Evolutionary conservation across 768 basidiomycete species (phyloP).

Genomic region (Hortiboletus campestris): DNA sequence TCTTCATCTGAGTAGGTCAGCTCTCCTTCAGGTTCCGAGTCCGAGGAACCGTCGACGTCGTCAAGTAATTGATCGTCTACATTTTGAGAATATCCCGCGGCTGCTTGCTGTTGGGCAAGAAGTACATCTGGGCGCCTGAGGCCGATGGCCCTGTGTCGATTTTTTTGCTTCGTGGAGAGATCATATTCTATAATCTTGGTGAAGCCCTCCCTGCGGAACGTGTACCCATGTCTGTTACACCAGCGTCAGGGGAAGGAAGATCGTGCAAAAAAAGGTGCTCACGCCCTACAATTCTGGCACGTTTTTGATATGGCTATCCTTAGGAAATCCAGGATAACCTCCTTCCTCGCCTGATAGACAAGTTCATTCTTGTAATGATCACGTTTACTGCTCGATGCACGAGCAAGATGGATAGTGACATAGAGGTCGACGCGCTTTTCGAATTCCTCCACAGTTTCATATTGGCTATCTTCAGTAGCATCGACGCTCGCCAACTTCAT

Average conservation of each 20-base stretch:
- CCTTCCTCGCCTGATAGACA: constrained; percentile 85
- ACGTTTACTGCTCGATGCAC: constrained; percentile 54
- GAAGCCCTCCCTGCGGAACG: constrained; percentile 90
- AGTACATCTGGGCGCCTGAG: constrained; percentile 79
- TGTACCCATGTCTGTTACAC: constrained; percentile 64
- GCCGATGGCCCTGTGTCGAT: constrained; percentile 46
- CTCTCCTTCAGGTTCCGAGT: constrained; percentile 48
- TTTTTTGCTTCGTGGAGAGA: constrained; percentile 76
- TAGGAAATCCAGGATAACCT: constrained; percentile 77
- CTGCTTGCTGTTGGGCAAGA: constrained; percentile 39
- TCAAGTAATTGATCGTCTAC: constrained; percentile 29
- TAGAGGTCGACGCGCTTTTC: constrained; percentile 62
- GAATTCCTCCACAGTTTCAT: constrained; percentile 63
- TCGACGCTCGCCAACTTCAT: constrained; percentile 36
- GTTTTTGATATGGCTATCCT: constrained; percentile 64
- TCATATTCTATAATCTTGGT: constrained; percentile 96
- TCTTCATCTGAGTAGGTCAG: constrained; percentile 53
- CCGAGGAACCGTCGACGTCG: constrained; percentile 51
- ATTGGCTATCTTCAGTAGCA: constrained; percentile 40
- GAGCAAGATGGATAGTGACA: constrained; percentile 50
- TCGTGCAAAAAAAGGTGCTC: constrained; percentile 34
- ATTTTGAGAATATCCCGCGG: constrained; percentile 24
- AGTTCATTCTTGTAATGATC: constrained; percentile 87
- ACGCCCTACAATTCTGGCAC: constrained; percentile 88
- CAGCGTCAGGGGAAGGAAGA: constrained; percentile 5